Evolutionary conservation across 192 early-diverging fungal species (phyloP).

Genomic region (Backusella tuberculispora): DNA sequence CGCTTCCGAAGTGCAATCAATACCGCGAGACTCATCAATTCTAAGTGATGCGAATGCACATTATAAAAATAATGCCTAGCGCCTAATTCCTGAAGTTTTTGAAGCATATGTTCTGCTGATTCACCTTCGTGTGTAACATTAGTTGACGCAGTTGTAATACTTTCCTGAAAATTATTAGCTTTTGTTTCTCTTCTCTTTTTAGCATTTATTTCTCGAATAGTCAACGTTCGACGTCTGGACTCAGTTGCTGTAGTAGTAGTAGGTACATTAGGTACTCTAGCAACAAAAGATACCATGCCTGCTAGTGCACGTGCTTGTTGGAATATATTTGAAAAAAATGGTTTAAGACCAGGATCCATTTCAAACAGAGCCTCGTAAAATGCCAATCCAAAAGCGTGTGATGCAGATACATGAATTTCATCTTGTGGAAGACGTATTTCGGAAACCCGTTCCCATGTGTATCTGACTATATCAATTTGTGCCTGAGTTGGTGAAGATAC

Average conservation of each 20-base stretch:
- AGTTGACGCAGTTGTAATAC: background rate
- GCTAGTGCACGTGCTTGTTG: slow-evolving; percentile 32
- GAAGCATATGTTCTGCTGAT: background rate
- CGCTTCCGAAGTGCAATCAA: slow-evolving; percentile 17
- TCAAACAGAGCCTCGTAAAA: slow-evolving; percentile 32
- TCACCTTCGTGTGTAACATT: background rate
- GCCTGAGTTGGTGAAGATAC: slow-evolving; percentile 14
- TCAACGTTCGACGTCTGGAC: background rate
- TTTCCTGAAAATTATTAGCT: background rate
- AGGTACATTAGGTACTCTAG: slow-evolving; percentile 5
- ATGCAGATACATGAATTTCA: slow-evolving; percentile 21
- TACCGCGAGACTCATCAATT: slow-evolving; percentile 19
- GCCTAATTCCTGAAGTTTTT: slow-evolving; percentile 28
- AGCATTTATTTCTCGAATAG: slow-evolving; percentile 23
- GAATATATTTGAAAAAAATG: slow-evolving; percentile 28
- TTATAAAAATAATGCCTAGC: slow-evolving; percentile 30
- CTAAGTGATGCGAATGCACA: slow-evolving; percentile 15
- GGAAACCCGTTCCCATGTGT: slow-evolving; percentile 28
- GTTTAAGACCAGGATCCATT: slow-evolving; percentile 10
- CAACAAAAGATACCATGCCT: slow-evolving; percentile 25
- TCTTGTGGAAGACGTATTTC: slow-evolving; percentile 25
- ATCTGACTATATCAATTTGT: slow-evolving; percentile 23
- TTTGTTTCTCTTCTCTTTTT: slow-evolving; percentile 14
- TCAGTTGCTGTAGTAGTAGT: background rate
- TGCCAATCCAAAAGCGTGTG: slow-evolving; percentile 29